Conservation (phyloP, 139 green algal species). For the Tetraselmis chui region DNA sequence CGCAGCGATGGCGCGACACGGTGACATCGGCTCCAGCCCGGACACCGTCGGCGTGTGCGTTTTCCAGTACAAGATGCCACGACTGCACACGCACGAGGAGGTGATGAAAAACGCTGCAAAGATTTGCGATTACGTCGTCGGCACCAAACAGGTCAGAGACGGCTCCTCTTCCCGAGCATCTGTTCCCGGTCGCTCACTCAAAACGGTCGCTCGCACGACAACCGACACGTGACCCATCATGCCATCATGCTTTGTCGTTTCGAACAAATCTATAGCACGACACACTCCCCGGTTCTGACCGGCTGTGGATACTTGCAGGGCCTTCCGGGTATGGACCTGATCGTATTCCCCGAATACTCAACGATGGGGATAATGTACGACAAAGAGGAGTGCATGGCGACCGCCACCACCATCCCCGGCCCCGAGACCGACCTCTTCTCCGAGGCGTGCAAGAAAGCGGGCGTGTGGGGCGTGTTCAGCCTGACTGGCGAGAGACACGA, state of each 20-base stretch:
- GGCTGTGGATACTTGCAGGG: constrained; percentile 4
- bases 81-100: constrained; percentile 20
- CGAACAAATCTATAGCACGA: no score
- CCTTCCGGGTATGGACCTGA: constrained; percentile 33
- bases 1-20: background rate
- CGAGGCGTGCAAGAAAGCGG: constrained; percentile 20
- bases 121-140: constrained; percentile 17
- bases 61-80: constrained; percentile 25
- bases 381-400: constrained; percentile 9
- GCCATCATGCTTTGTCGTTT: no score
- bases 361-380: constrained; percentile 26
- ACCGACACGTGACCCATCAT: no score
- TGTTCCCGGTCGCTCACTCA: no score
- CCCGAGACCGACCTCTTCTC: constrained; percentile 31
- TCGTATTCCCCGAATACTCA: constrained; percentile 36
- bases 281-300: no score
- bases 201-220: no score
- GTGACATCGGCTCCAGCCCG: constrained; percentile 14
- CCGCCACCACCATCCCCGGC: constrained; percentile 17
- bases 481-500: constrained; percentile 29
- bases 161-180: no score
- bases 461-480: constrained; percentile 34
- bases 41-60: constrained; percentile 21
- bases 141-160: constrained; percentile 17
- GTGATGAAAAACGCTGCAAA: constrained; percentile 16